Evolutionary conservation across 2,329 filamentous ascomycete genomes (phyloP), one percentile per base, ranked within the genome.

Genomic region (Biscogniauxia mediterranea): DNA sequence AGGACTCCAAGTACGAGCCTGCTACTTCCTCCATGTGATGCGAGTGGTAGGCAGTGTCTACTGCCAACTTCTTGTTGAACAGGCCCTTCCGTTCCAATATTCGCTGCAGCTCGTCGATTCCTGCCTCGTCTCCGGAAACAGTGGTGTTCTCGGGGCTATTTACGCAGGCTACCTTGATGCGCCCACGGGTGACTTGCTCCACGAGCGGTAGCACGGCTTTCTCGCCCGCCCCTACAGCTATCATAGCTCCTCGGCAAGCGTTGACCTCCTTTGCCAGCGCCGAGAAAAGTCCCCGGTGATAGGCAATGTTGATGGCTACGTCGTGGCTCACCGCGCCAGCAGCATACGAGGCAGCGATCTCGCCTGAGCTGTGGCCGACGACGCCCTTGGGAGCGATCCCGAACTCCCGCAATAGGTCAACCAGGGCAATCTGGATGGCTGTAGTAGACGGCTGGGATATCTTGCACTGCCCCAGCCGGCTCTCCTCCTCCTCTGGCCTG

Each of bases 321-420:
- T 63, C 42, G 58, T 69, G 25, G 62, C 69, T 54, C 56, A 75
- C 65, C 3, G 61, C 56, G 0, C 70, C 69, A 8, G 66, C 66
- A 2, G 71, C 69, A 51, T 73, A 74, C 0, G 71, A 72, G 0
- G 73, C 74, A 0, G 69, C 73, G 19, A 77, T 75, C 56, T 77
- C 75, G 7, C 75, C 75, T 0, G 71, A 74, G 1, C 73, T 76
- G 63, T 77, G 74, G 20, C 75, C 74, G 5, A 73, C 68, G 13
- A 73, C 70, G 15, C 63, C 68, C 6, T 57, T 55, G 2, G 71
- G 70, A 0, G 3, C 46, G 3, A 77, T 52, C 1, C 68, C 72
- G 28, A 61, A 63, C 1, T 50, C 60, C 8, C 51, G 54, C 5
- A 77, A 61, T 0, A 75, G 61, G 38, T 75, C 68, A 1, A 75